These are phyloP conservation scores for Alternaria ethzedia DNA, from an alignment of 2,329 filamentous ascomycete species.

Conservation along the genomic window DNA sequence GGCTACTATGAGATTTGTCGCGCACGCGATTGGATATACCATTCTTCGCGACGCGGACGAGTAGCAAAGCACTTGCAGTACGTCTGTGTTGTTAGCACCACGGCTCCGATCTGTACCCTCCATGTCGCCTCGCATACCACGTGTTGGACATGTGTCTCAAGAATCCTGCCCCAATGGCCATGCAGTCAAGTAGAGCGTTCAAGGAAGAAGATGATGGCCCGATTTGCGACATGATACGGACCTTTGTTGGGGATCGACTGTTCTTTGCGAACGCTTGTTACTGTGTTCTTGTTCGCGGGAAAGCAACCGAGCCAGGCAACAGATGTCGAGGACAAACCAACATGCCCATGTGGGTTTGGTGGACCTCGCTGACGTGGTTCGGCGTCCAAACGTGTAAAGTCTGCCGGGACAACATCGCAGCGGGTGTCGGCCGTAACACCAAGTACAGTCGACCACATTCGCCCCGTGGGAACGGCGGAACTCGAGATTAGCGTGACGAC, in stretches of 20 bases:
- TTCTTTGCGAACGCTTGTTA: not conserved
- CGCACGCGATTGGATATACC: not conserved
- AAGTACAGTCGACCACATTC: not conserved
- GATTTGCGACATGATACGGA: not conserved
- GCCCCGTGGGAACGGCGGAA: slow-evolving; percentile 13
- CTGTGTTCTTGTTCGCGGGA: not conserved
- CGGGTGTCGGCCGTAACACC: not conserved
- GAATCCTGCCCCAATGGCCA: not conserved
- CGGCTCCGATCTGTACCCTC: not conserved
- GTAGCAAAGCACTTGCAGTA: not conserved
- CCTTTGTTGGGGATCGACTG: not conserved
- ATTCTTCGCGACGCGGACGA: not conserved
- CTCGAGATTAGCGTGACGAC: slow-evolving; percentile 24
- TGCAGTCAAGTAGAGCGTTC: not conserved
- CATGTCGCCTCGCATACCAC: not conserved
- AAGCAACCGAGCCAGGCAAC: not conserved
- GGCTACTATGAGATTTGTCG: not conserved
- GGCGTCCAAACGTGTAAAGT: not conserved
- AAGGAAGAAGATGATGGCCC: not conserved
- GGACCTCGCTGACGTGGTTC: not conserved
- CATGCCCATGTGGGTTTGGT: not conserved
- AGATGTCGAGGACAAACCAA: not conserved
- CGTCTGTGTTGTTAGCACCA: not conserved
- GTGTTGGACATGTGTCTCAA: not conserved
- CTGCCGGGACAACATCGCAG: not conserved